A percentile compares a stretch with the other conserved stretches of the same genome.
Conservation (phyloP, 2,329 filamentous ascomycete genomes). For the Neopestalotiopsis clavispora region DNA sequence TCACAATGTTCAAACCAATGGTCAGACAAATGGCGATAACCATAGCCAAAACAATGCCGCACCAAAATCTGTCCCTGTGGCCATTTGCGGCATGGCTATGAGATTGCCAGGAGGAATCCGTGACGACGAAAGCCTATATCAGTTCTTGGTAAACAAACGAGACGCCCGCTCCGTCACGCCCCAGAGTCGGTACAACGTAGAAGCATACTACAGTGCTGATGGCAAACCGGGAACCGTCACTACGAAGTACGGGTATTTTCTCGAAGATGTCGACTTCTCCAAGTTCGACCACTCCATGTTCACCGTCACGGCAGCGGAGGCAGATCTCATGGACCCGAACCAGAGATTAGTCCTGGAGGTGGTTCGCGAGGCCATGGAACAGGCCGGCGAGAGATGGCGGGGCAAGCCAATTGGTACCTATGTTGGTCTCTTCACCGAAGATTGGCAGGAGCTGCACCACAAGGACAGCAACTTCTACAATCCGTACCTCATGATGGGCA, state of each 20-base stretch:
- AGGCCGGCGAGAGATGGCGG: constrained; percentile 35
- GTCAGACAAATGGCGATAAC: too few relatives aligned
- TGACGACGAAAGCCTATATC: neutral
- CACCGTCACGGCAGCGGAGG: constrained; percentile 31
- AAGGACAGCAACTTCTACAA: constrained; percentile 27
- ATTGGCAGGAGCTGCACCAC: constrained; percentile 35
- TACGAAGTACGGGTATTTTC: constrained; percentile 33
- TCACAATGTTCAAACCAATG: too few relatives aligned
- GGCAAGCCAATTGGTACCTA: constrained; percentile 39
- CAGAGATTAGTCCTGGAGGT: constrained; percentile 42
- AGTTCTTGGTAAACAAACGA: neutral
- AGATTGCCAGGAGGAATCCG: neutral
- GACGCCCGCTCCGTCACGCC: too few relatives aligned
- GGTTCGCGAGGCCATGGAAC: constrained; percentile 39
- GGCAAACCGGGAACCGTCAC: neutral
- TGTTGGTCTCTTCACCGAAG: constrained; percentile 39
- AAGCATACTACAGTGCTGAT: neutral
- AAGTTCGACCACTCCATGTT: constrained; percentile 35
- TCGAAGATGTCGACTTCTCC: constrained; percentile 33
- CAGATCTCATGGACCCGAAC: constrained; percentile 38
- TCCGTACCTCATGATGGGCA: constrained; percentile 28
- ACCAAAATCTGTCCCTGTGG: too few relatives aligned
- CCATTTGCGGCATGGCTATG: neutral
- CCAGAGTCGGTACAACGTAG: too few relatives aligned
- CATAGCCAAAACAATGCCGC: too few relatives aligned